Base-by-base conservation (phyloP, 2,329 filamentous ascomycete genomes). In the Pyrenophora teres region DNA sequence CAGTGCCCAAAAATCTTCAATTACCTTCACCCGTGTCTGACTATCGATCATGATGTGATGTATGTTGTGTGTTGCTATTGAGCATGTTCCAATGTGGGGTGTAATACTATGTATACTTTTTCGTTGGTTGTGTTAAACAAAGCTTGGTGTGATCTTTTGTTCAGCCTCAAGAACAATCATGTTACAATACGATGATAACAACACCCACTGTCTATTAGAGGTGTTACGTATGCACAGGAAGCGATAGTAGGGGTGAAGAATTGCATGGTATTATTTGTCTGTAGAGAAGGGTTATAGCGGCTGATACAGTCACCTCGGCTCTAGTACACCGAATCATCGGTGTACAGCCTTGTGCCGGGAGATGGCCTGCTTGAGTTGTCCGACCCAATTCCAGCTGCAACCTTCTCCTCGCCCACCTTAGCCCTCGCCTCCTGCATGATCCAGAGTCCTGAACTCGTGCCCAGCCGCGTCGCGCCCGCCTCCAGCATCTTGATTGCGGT, bases 401-500 rank as follows among this genome's bases (percentile, higher is more conserved):
- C 72, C 39, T 47, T 59, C 23, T 57, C 60, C 56, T 65, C 55
- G 5, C 62, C 63, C 3, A 64, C 52, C 56, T 66, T 66, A 36
- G 54, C 53, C 46, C 62, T 52, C 9, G 63, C 63, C 64, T 81
- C 79, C 62, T 80, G 74, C 71, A 83, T 76, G 56, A 86, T 85
- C 67, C 73, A 77, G 49, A 85, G 74, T 3, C 83, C 83, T 43
- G 63, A 76, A 67, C 81, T 84, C 4, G 81, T 80, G 6, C 83
- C 83, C 54, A 86, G 74, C 33, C 83, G 74, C 35, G 75, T 77
- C 1, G 83, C 83, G 1, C 83, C 83, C 2, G 80, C 79, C 60
- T 80, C 77, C 21, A 85, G 62, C 81, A 86, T 84, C 57, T 70
- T 73, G 39, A 79, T 60, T 50, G 79, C 80, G 54, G 82, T 80